These are phyloP conservation scores for Septoria linicola DNA, from an alignment of 2,329 filamentous ascomycete species.

Conservation along the genomic window DNA sequence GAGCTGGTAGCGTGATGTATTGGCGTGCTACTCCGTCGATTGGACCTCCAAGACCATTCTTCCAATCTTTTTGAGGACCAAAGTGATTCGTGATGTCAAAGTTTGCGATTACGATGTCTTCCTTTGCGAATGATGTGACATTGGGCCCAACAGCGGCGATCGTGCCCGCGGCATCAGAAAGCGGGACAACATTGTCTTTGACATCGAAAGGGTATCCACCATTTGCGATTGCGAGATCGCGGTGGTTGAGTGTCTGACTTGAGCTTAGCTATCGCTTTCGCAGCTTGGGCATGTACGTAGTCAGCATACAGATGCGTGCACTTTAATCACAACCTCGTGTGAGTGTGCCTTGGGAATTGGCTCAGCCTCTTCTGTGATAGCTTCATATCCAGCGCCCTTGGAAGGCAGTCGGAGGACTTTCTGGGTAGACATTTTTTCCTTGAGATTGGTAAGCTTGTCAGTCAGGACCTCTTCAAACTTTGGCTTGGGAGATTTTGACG, in stretches of 20 bases:
- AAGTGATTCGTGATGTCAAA: constrained; percentile 39
- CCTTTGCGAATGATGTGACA: constrained; percentile 39
- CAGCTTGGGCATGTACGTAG: not conserved
- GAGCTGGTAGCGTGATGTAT: constrained; percentile 58
- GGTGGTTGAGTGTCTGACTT: constrained; percentile 48
- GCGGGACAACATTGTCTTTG: constrained; percentile 53
- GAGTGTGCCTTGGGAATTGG: constrained; percentile 34
- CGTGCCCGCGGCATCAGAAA: constrained; percentile 67
- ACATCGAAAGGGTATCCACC: constrained; percentile 24
- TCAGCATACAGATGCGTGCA: constrained; percentile 43
- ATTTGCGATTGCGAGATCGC: constrained; percentile 40
- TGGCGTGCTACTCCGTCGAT: constrained; percentile 57
- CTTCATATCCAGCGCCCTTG: constrained; percentile 23
- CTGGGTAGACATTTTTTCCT: constrained; percentile 19
- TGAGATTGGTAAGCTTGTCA: constrained; percentile 10
- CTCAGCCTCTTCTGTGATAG: constrained; percentile 15
- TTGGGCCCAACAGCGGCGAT: constrained; percentile 51
- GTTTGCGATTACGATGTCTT: constrained; percentile 61
- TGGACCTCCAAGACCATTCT: constrained; percentile 57
- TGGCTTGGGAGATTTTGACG: constrained; percentile 5
- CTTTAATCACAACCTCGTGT: constrained; percentile 50
- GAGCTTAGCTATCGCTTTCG: constrained; percentile 2
- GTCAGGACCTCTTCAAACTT: constrained; percentile 12
- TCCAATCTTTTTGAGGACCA: constrained; percentile 49
- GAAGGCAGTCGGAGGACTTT: constrained; percentile 21